Evolutionary conservation across 2,329 filamentous ascomycete genomes (phyloP).

Genomic region (Calcarisporium arbuscula): DNA sequence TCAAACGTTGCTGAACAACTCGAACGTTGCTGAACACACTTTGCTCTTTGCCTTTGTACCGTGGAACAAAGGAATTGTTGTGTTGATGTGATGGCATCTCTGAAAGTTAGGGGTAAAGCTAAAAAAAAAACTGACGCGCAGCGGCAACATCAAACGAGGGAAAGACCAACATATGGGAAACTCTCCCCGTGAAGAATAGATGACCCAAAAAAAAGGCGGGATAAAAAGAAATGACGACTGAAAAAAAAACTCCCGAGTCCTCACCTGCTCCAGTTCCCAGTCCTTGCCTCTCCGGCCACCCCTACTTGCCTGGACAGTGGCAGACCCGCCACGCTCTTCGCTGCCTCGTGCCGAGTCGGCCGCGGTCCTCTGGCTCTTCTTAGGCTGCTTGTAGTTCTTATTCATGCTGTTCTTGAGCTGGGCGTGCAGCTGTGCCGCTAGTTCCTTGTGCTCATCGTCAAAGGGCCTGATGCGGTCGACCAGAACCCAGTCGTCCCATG

Average conservation of each 20-base stretch:
- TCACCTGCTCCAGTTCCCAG: conserved; percentile 76
- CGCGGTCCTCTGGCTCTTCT: conserved; percentile 37
- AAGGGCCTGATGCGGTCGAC: conserved; percentile 91
- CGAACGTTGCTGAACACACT: no score
- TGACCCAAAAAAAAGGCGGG: neutral
- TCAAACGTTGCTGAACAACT: no score
- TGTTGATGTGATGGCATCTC: no score
- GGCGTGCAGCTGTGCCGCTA: conserved; percentile 67
- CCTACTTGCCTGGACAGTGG: conserved; percentile 53
- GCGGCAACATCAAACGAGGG: no score
- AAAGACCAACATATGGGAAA: no score
- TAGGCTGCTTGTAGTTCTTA: conserved; percentile 46
- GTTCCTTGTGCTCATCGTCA: conserved; percentile 88
- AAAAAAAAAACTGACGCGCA: no score
- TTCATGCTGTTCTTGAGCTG: conserved; percentile 58
- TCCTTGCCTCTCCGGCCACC: conserved; percentile 72
- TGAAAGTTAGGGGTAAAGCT: no score
- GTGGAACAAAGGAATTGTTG: no score
- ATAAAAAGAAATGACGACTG: neutral
- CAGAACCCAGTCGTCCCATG: conserved; percentile 98
- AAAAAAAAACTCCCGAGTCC: conserved; percentile 18
- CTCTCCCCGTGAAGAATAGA: no score
- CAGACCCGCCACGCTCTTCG: conserved; percentile 64
- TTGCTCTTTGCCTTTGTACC: no score
- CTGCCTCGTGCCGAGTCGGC: conserved; percentile 58